Evolutionary conservation across 1,284 basidiomycete genomes (phyloP), one percentile per base, ranked within the genome.

Genomic region (Sanghuangporus weigelae): DNA sequence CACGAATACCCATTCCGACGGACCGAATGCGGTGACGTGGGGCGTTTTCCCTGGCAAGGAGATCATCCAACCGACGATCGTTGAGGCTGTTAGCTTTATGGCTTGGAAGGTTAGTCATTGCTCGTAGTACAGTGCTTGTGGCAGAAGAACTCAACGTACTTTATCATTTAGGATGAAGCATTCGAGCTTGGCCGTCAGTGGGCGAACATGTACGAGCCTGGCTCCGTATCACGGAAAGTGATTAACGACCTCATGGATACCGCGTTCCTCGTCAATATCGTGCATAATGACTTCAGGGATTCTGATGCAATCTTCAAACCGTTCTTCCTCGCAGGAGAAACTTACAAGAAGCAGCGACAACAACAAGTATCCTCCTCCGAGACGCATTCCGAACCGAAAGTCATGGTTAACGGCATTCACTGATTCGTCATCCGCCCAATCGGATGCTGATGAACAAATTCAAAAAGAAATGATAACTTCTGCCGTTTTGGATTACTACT

Each of bases 11-110:
- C 87, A 90, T 67, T 90, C 90, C 1, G 93, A 96, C 40, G 93
- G 95, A 7, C 95, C 96, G 44, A 99, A 98, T 71, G 97, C 97
- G 7, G 97, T 99, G 54, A 99, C 97, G 0, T 99, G 96, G 97
- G 97, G 96, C 68, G 95, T 97, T 6, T 99, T 98, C 84, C 96
- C 97, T 19, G 94, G 93, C 49, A 96, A 97, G 75, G 97, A 99
- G 80, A 95, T 99, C 71, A 82, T 98, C 57, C 97, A 99, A 74
- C 96, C 96, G 35, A 99, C 97, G 21, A 96, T 99, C 68, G 97
- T 99, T 39, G 97, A 99, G 74, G 91, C 92, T 36, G 88, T 95
- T 67, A 96, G 94, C 71, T 98, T 98, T 83, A 91, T 96, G 84
- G 95, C 95, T 8, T 97, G 95, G 95, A 97, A 96, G 85, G 92